Percentiles rank a stretch among this genome's conserved stretches.
Conservation (phyloP, 352 stramenopile species). For the Stramenopiles sp. region DNA sequence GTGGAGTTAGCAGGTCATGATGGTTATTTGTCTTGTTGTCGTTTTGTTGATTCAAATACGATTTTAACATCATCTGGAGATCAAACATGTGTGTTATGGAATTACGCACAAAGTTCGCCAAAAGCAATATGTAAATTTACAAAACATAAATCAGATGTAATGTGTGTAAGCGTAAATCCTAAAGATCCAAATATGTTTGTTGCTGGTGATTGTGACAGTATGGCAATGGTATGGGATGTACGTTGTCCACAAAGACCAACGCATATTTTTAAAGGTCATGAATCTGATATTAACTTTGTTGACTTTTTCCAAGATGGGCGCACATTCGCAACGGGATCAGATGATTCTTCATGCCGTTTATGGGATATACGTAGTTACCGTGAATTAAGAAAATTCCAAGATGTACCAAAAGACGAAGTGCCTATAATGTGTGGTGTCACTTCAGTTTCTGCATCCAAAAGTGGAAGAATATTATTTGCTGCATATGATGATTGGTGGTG, state of each 20-base stretch:
- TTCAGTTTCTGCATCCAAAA: slow-evolving; percentile 81
- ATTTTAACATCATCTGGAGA: slow-evolving; percentile 76
- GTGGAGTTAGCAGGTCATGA: slow-evolving; percentile 91
- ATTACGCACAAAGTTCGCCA: slow-evolving; percentile 67
- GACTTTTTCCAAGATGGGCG: slow-evolving; percentile 90
- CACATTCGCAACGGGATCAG: slow-evolving; percentile 69
- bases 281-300: slow-evolving; percentile 95
- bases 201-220: slow-evolving; percentile 84
- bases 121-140: slow-evolving; percentile 81
- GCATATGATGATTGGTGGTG: slow-evolving; percentile 95
- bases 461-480: slow-evolving; percentile 82
- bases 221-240: slow-evolving; percentile 93
- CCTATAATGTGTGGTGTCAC: slow-evolving; percentile 91
- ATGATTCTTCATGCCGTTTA: slow-evolving; percentile 86
- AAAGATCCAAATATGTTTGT: slow-evolving; percentile 87
- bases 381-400: slow-evolving; percentile 85
- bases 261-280: slow-evolving; percentile 88
- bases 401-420: slow-evolving; percentile 57
- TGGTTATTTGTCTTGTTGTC: slow-evolving; percentile 90
- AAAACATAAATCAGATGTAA: slow-evolving; percentile 92
- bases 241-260: slow-evolving; percentile 76
- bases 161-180: slow-evolving; percentile 81
- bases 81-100: slow-evolving; percentile 94
- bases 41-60: slow-evolving; percentile 80
- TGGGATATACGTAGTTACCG: slow-evolving; percentile 90